These are phyloP conservation scores for Sphaerulina vaccinii DNA, from an alignment of 2,329 filamentous ascomycete species.

Conservation along the genomic window DNA sequence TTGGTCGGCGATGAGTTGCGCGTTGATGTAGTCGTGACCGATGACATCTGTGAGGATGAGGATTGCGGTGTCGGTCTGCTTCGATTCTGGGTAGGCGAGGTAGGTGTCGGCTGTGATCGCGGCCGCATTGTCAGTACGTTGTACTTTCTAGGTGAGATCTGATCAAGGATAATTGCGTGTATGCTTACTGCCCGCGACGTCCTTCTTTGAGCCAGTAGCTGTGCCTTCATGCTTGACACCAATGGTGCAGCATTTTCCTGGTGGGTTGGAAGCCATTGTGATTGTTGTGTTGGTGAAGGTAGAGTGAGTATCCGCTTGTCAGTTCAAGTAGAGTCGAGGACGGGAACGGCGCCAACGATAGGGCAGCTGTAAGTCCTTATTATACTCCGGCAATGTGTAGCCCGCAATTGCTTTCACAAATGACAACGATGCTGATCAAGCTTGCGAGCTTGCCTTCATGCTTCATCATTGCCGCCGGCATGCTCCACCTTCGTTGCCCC, in stretches of 20 bases:
- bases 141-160: no score
- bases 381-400: no score
- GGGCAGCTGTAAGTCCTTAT: no score
- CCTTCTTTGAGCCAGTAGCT: slow-evolving; percentile 37
- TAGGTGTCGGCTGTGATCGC: slow-evolving; percentile 54
- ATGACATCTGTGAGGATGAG: slow-evolving; percentile 60
- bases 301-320: background rate
- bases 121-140: background rate
- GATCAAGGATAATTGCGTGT: background rate
- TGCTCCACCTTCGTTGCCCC: no score
- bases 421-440: background rate
- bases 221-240: slow-evolving; percentile 41
- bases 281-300: background rate
- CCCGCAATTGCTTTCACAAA: no score
- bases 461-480: slow-evolving; percentile 6
- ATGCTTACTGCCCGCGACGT: slow-evolving; percentile 35
- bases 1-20: slow-evolving; percentile 67
- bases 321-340: no score
- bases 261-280: slow-evolving; percentile 39
- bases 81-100: slow-evolving; percentile 53
- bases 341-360: no score
- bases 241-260: slow-evolving; percentile 40
- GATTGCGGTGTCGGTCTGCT: slow-evolving; percentile 55
- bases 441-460: background rate
- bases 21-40: slow-evolving; percentile 54